Percentiles rank a stretch among this genome's conserved stretches.
Evolutionary conservation across 169 alveolate genomes (phyloP).

Genomic region (Prorocentrum cordatum): DNA sequence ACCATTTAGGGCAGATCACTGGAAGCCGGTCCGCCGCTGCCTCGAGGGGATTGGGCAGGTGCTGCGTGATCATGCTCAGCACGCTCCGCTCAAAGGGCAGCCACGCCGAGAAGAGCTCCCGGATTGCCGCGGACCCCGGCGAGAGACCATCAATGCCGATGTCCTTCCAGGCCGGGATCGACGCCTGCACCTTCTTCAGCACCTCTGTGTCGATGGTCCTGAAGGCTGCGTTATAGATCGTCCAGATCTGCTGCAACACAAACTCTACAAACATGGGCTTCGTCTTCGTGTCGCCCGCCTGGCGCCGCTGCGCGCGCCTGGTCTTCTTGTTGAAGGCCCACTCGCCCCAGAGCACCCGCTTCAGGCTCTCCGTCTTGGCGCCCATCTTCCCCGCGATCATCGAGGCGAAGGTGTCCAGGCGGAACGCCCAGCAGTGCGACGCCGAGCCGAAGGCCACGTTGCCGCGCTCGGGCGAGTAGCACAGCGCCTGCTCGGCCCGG

Average conservation of each 20-base stretch:
- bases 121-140: neutral
- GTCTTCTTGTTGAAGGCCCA: conserved; percentile 55
- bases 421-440: conserved; percentile 63
- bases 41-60: conserved; percentile 22
- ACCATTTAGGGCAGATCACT: neutral
- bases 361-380: conserved; percentile 14
- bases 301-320: neutral
- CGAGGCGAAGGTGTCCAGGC: conserved; percentile 10
- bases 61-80: conserved; percentile 30
- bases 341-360: conserved; percentile 54
- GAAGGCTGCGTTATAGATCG: neutral
- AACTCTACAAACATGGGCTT: neutral
- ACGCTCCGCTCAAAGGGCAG: conserved; percentile 30
- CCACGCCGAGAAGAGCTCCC: neutral
- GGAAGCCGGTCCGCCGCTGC: conserved; percentile 31
- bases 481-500: conserved; percentile 23
- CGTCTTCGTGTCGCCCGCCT: neutral
- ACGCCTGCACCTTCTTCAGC: neutral
- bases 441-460: conserved; percentile 62
- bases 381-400: neutral
- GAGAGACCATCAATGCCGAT: conserved; percentile 18
- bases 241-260: neutral
- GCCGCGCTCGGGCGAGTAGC: conserved; percentile 63
- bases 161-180: conserved; percentile 30
- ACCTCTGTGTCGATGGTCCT: neutral